These are phyloP conservation scores for Phytopythium vexans DNA, from an alignment of 352 stramenopile species.

Conservation along the genomic window DNA sequence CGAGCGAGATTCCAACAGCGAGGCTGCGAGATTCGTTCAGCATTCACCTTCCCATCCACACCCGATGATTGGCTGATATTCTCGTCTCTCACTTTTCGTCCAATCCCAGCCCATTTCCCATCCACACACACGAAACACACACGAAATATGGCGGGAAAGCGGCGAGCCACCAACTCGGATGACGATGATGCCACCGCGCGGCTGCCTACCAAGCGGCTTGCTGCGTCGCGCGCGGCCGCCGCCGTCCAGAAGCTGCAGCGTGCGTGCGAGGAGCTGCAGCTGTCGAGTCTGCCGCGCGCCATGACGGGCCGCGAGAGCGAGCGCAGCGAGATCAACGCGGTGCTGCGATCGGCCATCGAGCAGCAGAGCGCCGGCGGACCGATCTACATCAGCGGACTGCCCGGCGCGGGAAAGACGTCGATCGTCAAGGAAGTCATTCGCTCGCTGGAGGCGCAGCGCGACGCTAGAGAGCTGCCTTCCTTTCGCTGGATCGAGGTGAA, in stretches of 20 bases:
- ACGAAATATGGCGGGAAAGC: conserved; percentile 5
- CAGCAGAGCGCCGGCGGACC: conserved; percentile 42
- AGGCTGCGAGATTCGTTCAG: too few species aligned
- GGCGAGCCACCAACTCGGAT: neutral
- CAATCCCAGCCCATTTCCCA: too few species aligned
- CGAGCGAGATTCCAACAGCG: too few species aligned
- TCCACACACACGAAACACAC: too few species aligned
- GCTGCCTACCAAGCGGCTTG: neutral
- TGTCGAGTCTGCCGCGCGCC: conserved; percentile 49
- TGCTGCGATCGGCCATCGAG: conserved; percentile 48
- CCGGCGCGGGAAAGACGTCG: conserved; percentile 67
- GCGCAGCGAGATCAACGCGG: conserved; percentile 51
- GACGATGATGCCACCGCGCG: neutral
- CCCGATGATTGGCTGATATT: too few species aligned
- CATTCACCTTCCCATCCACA: too few species aligned
- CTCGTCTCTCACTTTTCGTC: too few species aligned
- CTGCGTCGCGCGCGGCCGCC: neutral
- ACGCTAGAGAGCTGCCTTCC: conserved; percentile 24
- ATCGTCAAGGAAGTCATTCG: conserved; percentile 71
- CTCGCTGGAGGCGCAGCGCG: conserved; percentile 32
- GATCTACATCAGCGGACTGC: conserved; percentile 72
- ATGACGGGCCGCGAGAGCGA: conserved; percentile 65
- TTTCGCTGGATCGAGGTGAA: conserved; percentile 74
- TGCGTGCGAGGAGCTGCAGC: conserved; percentile 55
- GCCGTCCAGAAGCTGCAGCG: conserved; percentile 40